Conservation (phyloP, 228 moss, liverwort and hornwort species). For the Sphagnum fallax region DNA sequence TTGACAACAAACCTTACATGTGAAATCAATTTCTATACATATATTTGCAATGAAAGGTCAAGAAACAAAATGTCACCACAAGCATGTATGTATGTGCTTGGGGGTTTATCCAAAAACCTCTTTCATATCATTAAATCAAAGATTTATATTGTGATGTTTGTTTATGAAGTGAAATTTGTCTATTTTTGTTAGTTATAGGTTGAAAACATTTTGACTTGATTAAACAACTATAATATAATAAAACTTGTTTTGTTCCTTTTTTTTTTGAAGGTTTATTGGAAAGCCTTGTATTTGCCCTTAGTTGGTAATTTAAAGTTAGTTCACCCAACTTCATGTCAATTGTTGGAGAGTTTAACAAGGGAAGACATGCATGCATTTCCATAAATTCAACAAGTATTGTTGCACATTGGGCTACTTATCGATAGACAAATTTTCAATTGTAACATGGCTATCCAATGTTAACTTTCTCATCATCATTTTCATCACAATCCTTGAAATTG, state of each 20-base stretch:
- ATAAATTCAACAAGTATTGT: too few species aligned
- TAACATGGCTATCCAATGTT: too few species aligned
- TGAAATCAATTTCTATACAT: too few species aligned
- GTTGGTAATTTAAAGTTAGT: slow-evolving; percentile 39
- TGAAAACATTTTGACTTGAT: neutral
- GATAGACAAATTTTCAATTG: too few species aligned
- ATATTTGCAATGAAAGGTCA: too few species aligned
- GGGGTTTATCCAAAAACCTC: neutral
- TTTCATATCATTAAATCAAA: neutral
- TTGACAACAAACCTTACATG: too few species aligned
- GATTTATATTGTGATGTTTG: neutral
- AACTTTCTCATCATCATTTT: too few species aligned
- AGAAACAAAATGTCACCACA: too few species aligned
- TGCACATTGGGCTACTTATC: too few species aligned
- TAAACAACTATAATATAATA: neutral
- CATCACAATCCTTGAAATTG: too few species aligned
- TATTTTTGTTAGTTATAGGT: neutral
- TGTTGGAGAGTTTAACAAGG: slow-evolving; percentile 1
- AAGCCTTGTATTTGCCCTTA: slow-evolving; percentile 52
- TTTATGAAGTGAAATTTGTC: too few species aligned
- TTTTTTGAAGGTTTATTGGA: slow-evolving; percentile 4
- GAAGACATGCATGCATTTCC: neutral
- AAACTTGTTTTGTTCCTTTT: neutral
- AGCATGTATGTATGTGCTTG: neutral
- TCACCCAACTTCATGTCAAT: slow-evolving; percentile 1